Base-by-base conservation (phyloP, 331 rosid genomes). In the Rhamnella rubrinervis region DNA sequence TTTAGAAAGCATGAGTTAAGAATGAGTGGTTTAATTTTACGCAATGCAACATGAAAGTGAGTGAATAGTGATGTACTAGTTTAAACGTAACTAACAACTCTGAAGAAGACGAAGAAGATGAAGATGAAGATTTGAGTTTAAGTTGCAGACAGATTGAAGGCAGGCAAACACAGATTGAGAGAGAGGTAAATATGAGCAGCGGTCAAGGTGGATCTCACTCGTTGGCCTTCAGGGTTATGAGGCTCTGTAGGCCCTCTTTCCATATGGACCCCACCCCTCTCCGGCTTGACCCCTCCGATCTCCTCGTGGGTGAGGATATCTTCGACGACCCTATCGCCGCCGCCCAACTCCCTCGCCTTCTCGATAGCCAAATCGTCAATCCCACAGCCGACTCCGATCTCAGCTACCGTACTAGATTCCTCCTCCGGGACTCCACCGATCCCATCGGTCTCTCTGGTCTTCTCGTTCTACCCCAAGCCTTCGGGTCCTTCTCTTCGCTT, bases 381-480 rank as follows among this genome's bases (percentile, higher is more conserved):
- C 64, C 73, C 51, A 18, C 75, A 67, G 6, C 73, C 72, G 73
- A 80, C 67, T 82, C 92, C 53, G 96, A 95, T 82, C 95, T 82
- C 76, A 83, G 74, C 74, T 93, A 81, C 61, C 83, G 92, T 52
- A 37, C 75, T 72, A 74, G 97, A 16, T 89, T 91, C 84, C 91
- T 91, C 79, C 96, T 95, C 75, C 85, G 71, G 16, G 87, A 93
- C 31, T 75, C 71, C 77, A 81, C 89, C 59, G 96, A 89, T 59
- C 77, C 98, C 56, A 80, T 91, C 85, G 96, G 97, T 51, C 95
- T 95, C 87, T 85, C 95, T 41, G 96, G 93, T 73, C 97, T 95
- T 83, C 96, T 95, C 80, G 96, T 95, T 50, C 98, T 95, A 78
- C 98, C 97, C 18, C 97, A 95, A 81, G 87, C 98, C 46, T 95